Conservation (phyloP, 805 yeast species). For the Candida loeiensis region DNA sequence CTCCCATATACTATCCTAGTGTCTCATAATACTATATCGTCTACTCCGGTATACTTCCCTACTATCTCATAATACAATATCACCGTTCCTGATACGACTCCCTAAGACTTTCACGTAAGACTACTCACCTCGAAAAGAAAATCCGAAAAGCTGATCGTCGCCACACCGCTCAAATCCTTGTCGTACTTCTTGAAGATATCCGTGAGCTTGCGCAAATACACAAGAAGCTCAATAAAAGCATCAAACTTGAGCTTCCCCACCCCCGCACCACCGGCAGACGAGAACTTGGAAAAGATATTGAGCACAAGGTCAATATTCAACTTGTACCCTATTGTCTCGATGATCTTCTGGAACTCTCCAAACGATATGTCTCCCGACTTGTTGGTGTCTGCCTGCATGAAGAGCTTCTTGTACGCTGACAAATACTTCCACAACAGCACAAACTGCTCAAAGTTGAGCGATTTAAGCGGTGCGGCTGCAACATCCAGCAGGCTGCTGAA, state of each 20-base stretch:
- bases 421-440: conserved; percentile 66
- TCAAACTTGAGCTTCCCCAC: conserved; percentile 64
- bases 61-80: conserved; percentile 2
- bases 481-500: conserved; percentile 41
- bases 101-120: conserved; percentile 14
- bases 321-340: conserved; percentile 64
- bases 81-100: background rate
- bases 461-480: conserved; percentile 17
- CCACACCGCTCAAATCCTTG: conserved; percentile 68
- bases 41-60: no score
- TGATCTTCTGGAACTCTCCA: conserved; percentile 59
- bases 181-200: conserved; percentile 78
- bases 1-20: no score
- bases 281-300: conserved; percentile 55
- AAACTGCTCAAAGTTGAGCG: conserved; percentile 55
- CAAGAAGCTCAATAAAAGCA: conserved; percentile 74
- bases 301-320: conserved; percentile 54
- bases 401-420: conserved; percentile 61
- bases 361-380: conserved; percentile 57
- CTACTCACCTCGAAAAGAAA: conserved; percentile 53
- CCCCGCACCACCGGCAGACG: conserved; percentile 33
- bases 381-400: conserved; percentile 59
- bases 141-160: conserved; percentile 62
- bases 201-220: conserved; percentile 72
- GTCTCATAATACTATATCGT: no score